These are phyloP conservation scores for Solanum hybrid DNA, from an alignment of 305 asterid species.

Conservation along the genomic window DNA sequence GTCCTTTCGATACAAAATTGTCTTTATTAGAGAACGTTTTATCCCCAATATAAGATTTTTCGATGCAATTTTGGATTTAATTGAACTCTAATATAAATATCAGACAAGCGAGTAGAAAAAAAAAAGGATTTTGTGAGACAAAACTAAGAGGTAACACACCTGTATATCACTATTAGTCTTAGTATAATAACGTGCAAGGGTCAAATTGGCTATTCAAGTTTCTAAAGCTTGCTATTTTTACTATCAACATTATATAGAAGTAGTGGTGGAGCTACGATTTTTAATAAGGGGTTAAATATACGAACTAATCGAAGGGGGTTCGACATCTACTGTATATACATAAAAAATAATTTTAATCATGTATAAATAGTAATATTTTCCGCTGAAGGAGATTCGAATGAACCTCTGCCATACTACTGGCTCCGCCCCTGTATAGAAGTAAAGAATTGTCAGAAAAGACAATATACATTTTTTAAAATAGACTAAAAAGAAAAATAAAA, in stretches of 20 bases:
- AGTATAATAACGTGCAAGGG: not conserved
- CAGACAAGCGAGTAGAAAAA: no score
- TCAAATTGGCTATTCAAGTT: not conserved
- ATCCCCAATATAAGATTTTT: rapidly evolving
- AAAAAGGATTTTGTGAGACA: not conserved
- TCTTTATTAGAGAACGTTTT: no score
- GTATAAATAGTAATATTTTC: no score
- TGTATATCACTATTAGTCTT: not conserved
- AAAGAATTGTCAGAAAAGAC: not conserved
- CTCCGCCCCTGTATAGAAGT: not conserved
- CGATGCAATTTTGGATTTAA: rapidly evolving
- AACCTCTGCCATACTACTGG: no score
- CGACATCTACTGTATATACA: no score
- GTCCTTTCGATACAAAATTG: no score
- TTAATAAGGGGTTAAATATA: no score
- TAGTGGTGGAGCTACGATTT: no score
- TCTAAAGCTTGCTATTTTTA: not conserved
- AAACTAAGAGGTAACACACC: not conserved
- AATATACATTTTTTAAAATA: no score
- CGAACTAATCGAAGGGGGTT: no score
- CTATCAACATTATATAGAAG: not conserved
- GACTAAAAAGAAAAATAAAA: not conserved
- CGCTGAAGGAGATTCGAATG: rapidly evolving
- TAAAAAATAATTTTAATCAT: no score
- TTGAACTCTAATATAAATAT: no score